Base-by-base conservation (phyloP, 179 eudicot species). In the Silene noctiflora region DNA sequence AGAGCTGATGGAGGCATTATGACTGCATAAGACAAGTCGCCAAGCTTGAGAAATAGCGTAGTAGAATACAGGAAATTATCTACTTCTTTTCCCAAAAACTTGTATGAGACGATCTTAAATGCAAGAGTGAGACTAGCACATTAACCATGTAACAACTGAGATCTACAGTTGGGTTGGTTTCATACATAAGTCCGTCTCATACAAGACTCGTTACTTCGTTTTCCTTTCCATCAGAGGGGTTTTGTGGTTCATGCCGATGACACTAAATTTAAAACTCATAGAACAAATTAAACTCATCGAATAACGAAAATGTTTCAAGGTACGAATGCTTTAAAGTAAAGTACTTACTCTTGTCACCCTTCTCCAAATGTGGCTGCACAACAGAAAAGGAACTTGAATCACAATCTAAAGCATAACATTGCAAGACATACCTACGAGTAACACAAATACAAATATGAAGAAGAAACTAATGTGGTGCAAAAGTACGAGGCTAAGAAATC, bases 1-100 rank as follows among this genome's bases (percentile, higher is more conserved):
- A 82, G 84, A 75, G 84, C 84, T 65, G 84, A 82, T 71, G 82
- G 84, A 60, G 84, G 84, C 84, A 82, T 82, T 78, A 82, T 82
- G 69, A 82, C 84, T 82, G 82, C 82, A 72, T 58, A 67, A 75
- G 59, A 75, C 48, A 72, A 65, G 77, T 42, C 6, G 66, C 5
- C 55, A 67, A 77, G 78, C 24, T 69, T 16, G 48, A 58, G 55
- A 0, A 72, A 68, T 39, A n/a, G 55, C 27, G 19, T 59, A 0
- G 53, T 35, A 72, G 24, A 51, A 33, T 12, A 8, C n/a, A 33
- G 63, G 35, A 33, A 72, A 20, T 4, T 10, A 69, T 24, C 60
- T 69, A 48, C 60, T 24, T 42, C 2, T 29, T 46, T 24, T 51
- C 58, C 11, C 55, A 0, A 51, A 51, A 3, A 2, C 58, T 51